phyloP scores from a whole-genome alignment of 208 protist genomes.

The Leishmania guyanensis region DNA sequence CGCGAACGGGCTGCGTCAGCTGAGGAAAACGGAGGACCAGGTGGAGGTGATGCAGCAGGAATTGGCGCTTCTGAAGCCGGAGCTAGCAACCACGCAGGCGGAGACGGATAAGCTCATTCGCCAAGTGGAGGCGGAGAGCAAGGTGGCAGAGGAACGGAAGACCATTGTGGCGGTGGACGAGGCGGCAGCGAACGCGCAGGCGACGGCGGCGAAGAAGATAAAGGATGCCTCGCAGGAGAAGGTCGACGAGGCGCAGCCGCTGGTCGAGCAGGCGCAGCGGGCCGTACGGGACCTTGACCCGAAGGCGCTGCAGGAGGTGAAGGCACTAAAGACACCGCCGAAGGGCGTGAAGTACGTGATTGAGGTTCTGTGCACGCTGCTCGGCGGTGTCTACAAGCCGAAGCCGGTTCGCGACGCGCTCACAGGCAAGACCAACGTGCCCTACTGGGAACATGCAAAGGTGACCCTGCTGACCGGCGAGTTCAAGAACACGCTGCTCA shows the following conservation, averaged over 20 bases:
- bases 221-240: constrained; percentile 96
- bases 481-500: constrained; percentile 90
- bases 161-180: constrained; percentile 92
- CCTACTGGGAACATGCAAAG: constrained; percentile 96
- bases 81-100: constrained; percentile 91
- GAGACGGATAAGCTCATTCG: constrained; percentile 90
- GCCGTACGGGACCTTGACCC: constrained; percentile 93
- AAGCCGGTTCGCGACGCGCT: constrained; percentile 84
- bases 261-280: constrained; percentile 94
- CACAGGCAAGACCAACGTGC: constrained; percentile 80
- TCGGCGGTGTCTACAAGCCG: constrained; percentile 87
- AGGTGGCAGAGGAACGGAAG: constrained; percentile 82
- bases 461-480: constrained; percentile 80
- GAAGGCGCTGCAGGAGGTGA: constrained; percentile 95
- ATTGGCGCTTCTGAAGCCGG: constrained; percentile 87
- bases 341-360: constrained; percentile 95
- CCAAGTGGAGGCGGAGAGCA: constrained; percentile 88
- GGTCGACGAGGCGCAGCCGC: constrained; percentile 95
- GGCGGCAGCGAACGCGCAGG: constrained; percentile 90
- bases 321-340: constrained; percentile 95
- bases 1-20: constrained; percentile 85
- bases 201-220: constrained; percentile 90
- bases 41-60: constrained; percentile 95
- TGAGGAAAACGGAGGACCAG: constrained; percentile 93
- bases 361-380: constrained; percentile 90